These are phyloP conservation scores for Agrostemma githago DNA, from an alignment of 148 eudicot species.

Conservation along the genomic window DNA sequence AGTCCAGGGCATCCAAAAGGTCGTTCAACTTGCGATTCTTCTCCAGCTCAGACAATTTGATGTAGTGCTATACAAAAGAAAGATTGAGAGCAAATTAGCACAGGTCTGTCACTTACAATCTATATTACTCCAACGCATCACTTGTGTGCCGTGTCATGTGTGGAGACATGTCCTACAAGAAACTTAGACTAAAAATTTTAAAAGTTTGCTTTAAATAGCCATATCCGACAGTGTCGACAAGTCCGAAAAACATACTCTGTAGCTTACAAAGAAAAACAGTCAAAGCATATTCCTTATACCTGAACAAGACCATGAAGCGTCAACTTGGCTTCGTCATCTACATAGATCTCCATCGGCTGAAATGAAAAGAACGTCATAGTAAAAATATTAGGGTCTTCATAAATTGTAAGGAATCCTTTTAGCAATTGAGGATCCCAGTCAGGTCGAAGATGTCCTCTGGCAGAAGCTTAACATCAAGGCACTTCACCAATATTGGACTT, in stretches of 20 bases:
- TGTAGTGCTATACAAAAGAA: slow-evolving; percentile 64
- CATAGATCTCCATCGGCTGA: slow-evolving; percentile 99
- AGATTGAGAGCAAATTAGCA: not conserved
- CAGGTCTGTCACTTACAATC: not conserved
- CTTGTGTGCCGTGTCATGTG: too few relatives aligned
- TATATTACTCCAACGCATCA: too few relatives aligned
- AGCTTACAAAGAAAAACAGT: not conserved
- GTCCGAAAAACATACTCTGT: too few relatives aligned
- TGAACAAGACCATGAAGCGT: slow-evolving; percentile 99
- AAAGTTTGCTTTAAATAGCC: too few relatives aligned
- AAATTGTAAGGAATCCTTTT: slow-evolving; percentile 63
- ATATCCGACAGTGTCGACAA: too few relatives aligned
- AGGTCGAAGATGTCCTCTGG: slow-evolving; percentile 50
- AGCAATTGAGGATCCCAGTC: slow-evolving; percentile 50
- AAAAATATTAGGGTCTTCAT: slow-evolving; percentile 67
- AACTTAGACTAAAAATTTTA: too few relatives aligned
- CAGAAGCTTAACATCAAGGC: slow-evolving; percentile 25
- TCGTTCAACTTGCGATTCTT: slow-evolving; percentile 95
- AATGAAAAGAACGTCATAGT: slow-evolving; percentile 65
- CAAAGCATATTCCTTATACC: slow-evolving; percentile 34
- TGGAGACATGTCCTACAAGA: too few relatives aligned
- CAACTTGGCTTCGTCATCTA: slow-evolving; percentile 96
- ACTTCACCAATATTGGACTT: slow-evolving; percentile 14
- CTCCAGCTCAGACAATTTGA: slow-evolving; percentile 82
- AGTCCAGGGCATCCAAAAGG: slow-evolving; percentile 93